These are phyloP conservation scores for Solanum rostratum DNA, from an alignment of 257 asterid genomes.

Conservation along the genomic window DNA sequence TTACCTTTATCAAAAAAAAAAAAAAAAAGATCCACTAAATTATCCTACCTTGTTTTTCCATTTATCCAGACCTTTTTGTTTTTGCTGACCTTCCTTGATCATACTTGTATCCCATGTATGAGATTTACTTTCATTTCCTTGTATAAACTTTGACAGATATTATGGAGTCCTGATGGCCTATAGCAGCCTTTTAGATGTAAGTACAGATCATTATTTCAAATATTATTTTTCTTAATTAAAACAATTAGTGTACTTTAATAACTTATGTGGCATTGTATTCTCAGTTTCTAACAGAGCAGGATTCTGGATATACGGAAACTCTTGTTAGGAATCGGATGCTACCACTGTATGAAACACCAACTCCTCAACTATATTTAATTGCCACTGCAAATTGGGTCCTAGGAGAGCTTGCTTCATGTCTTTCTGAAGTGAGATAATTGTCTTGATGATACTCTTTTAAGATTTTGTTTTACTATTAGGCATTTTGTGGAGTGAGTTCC, in stretches of 20 bases:
- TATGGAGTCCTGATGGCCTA: constrained; percentile 36
- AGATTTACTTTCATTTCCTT: not conserved
- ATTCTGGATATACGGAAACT: constrained; percentile 19
- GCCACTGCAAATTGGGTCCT: constrained; percentile 39
- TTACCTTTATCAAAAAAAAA: too few species aligned
- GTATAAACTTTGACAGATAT: constrained; percentile 18
- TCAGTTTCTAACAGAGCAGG: constrained; percentile 28
- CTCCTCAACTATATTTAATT: constrained; percentile 23
- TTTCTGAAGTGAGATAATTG: constrained; percentile 22
- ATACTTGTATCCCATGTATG: not conserved
- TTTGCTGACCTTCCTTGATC: not conserved
- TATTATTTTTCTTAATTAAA: not conserved
- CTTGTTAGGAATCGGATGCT: constrained; percentile 28
- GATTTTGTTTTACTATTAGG: not conserved
- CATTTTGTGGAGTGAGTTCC: not conserved
- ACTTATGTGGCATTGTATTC: not conserved
- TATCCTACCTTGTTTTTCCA: not conserved
- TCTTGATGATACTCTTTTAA: not conserved
- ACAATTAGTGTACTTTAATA: not conserved
- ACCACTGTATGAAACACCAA: constrained; percentile 19
- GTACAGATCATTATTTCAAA: not conserved
- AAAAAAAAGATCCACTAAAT: too few species aligned
- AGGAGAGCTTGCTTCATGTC: constrained; percentile 34
- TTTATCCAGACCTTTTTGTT: not conserved
- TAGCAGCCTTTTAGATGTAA: constrained; percentile 33